These are phyloP conservation scores for Podila verticillata DNA, from an alignment of 192 early-diverging fungal species.

Conservation along the genomic window DNA sequence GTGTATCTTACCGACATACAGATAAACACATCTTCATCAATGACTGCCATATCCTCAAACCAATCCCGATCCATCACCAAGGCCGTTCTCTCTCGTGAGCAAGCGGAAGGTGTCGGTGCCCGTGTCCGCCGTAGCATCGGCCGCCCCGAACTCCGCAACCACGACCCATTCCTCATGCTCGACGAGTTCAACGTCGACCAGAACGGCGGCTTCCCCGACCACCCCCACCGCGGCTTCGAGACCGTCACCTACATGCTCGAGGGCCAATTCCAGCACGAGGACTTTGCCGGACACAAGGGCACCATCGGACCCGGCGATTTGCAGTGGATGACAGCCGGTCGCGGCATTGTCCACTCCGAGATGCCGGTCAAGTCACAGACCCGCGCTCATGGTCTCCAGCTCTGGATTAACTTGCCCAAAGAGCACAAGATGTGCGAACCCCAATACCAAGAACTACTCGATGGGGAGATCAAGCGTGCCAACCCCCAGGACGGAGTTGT, in stretches of 20 bases:
- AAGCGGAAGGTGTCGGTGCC: slow-evolving; percentile 87
- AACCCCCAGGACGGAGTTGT: slow-evolving; percentile 14
- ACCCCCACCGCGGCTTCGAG: no score
- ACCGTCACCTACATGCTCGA: no score
- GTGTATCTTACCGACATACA: neutral
- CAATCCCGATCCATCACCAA: neutral
- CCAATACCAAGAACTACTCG: slow-evolving; percentile 53
- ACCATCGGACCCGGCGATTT: no score
- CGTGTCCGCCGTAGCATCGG: no score
- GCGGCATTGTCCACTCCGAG: slow-evolving; percentile 70
- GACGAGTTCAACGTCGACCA: no score
- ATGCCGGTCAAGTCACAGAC: slow-evolving; percentile 50
- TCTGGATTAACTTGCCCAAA: slow-evolving; percentile 77
- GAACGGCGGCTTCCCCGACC: no score
- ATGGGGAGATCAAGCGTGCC: slow-evolving; percentile 41
- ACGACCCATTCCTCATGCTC: no score
- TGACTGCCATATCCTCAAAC: neutral
- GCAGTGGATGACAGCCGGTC: no score
- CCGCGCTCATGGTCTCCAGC: slow-evolving; percentile 59
- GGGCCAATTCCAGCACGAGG: no score
- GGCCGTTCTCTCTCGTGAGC: slow-evolving; percentile 24
- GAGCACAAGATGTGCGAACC: slow-evolving; percentile 67
- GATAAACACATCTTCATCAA: neutral
- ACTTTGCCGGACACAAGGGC: no score
- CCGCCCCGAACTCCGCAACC: no score